Evolutionary conservation across 768 basidiomycete genomes (phyloP).

Genomic region (Amanita fuliginea): DNA sequence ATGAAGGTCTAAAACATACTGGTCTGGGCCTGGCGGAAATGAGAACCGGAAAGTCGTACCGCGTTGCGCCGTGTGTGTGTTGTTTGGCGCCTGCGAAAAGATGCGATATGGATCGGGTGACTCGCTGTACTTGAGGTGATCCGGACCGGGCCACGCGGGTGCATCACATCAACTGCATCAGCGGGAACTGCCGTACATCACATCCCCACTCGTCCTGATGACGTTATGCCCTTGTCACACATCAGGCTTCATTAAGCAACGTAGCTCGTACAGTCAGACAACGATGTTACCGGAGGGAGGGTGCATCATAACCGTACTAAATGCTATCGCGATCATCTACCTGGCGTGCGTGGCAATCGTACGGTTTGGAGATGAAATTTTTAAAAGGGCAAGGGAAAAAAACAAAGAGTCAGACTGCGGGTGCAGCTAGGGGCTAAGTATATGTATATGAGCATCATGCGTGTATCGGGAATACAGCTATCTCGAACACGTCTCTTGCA

Average conservation of each 20-base stretch:
- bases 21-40: too few relatives aligned
- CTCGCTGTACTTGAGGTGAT: too few relatives aligned
- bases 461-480: neutral
- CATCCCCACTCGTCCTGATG: neutral
- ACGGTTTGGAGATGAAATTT: neutral
- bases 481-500: neutral
- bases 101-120: too few relatives aligned
- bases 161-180: too few relatives aligned
- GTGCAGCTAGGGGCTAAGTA: too few relatives aligned
- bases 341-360: neutral
- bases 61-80: too few relatives aligned
- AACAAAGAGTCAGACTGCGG: neutral
- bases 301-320: neutral
- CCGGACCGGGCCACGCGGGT: too few relatives aligned
- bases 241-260: neutral
- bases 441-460: neutral
- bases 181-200: neutral
- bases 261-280: neutral
- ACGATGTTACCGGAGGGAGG: neutral
- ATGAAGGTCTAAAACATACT: too few relatives aligned
- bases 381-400: too few relatives aligned
- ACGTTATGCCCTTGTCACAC: too few relatives aligned
- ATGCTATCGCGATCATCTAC: neutral
- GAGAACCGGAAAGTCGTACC: too few relatives aligned
- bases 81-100: too few relatives aligned